phyloP scores from a whole-genome alignment of 768 basidiomycete genomes.

The Phaeolepiota aurea region DNA sequence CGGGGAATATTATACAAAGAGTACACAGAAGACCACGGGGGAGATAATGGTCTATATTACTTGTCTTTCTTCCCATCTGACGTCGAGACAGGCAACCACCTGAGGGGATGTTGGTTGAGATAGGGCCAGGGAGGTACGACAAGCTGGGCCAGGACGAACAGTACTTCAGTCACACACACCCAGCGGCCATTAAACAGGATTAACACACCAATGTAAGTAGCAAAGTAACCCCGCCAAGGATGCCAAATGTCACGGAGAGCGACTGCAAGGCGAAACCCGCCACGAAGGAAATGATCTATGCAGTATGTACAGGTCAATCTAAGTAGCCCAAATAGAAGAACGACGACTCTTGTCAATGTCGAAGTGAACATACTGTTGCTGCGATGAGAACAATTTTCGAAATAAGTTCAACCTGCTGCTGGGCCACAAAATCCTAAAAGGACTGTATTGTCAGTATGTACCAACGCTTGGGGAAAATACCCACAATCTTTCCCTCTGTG shows the following conservation, averaged over 20 bases:
- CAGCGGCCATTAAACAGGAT: neutral
- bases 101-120: conserved; percentile 53
- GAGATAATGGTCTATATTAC: neutral
- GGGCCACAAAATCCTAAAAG: conserved; percentile 56
- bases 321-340: no score
- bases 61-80: neutral
- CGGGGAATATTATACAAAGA: no score
- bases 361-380: conserved; percentile 40
- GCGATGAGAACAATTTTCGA: conserved; percentile 32
- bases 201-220: conserved; percentile 35
- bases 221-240: conserved; percentile 31
- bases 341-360: no score
- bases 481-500: conserved; percentile 33
- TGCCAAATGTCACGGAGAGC: conserved; percentile 40
- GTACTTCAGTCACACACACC: neutral
- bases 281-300: conserved; percentile 42
- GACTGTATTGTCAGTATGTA: no score
- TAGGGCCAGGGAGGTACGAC: conserved; percentile 65
- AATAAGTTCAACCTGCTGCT: conserved; percentile 42
- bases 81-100: conserved; percentile 40
- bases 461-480: no score
- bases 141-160: conserved; percentile 28
- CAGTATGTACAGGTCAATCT: no score
- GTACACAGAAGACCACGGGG: no score
- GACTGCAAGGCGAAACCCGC: conserved; percentile 51